Conservation (phyloP, 257 asterid genomes). For the Solanum chmielewskii region DNA sequence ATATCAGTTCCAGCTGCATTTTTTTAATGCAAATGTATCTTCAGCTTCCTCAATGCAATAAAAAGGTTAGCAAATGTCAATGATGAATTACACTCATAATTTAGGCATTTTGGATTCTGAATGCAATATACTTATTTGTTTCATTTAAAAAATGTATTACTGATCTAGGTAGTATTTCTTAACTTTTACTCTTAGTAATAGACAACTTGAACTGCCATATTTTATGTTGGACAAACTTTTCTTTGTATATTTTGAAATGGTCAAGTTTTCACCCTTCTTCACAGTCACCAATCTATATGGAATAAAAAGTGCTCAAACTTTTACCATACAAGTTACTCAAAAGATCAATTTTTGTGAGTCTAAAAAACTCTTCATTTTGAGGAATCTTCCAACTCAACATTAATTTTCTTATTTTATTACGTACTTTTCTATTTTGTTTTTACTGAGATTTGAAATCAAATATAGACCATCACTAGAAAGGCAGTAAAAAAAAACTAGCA, state of each 20-base stretch:
- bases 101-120: neutral
- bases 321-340: constrained; percentile 26
- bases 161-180: neutral
- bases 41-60: constrained; percentile 75
- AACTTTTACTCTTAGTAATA: neutral
- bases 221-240: neutral
- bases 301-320: too few relatives aligned
- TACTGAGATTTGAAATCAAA: neutral
- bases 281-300: too few relatives aligned
- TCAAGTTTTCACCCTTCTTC: constrained; percentile 18
- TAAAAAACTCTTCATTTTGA: neutral
- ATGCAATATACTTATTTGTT: neutral
- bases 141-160: neutral
- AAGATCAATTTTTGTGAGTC: neutral
- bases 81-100: neutral
- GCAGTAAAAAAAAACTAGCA: neutral
- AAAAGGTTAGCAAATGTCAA: constrained; percentile 27
- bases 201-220: neutral
- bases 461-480: neutral
- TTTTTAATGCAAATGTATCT: constrained; percentile 71
- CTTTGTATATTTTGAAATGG: constrained; percentile 67
- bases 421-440: too few relatives aligned
- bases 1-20: constrained; percentile 83
- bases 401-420: neutral
- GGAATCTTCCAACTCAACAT: neutral